These are phyloP conservation scores for Puccinia horiana DNA, from an alignment of 1,284 basidiomycete species.

Conservation along the genomic window DNA sequence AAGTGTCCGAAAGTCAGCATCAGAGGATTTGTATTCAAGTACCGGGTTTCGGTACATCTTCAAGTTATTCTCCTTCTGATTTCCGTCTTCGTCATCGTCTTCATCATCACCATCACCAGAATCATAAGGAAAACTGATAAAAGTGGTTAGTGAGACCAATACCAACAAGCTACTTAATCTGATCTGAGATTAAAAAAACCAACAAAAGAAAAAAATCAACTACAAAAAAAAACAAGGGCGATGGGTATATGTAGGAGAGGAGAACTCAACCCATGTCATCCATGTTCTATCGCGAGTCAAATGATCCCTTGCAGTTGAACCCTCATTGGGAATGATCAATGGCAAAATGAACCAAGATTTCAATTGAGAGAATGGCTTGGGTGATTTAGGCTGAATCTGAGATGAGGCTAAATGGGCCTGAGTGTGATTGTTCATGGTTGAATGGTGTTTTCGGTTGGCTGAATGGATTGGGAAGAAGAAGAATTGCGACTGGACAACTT, in stretches of 20 bases:
- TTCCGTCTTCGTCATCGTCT: neutral
- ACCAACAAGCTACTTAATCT: constrained; percentile 25
- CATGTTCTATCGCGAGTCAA: constrained; percentile 37
- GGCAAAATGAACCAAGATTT: neutral
- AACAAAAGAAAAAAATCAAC: neutral
- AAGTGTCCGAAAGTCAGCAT: too few species aligned
- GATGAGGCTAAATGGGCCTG: neutral
- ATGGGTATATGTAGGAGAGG: neutral
- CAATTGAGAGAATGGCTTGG: neutral
- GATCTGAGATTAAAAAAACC: neutral
- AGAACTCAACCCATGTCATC: constrained; percentile 44
- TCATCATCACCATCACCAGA: neutral
- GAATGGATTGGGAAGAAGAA: too few species aligned
- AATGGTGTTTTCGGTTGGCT: neutral
- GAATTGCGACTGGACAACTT: too few species aligned
- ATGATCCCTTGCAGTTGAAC: constrained; percentile 47
- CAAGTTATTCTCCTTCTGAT: neutral
- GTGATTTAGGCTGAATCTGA: neutral
- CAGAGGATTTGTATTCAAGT: neutral
- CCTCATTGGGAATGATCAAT: constrained; percentile 27
- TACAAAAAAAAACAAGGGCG: neutral
- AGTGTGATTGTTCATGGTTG: neutral
- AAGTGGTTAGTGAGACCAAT: constrained; percentile 8
- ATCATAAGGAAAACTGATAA: neutral
- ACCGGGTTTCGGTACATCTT: neutral